Percentiles rank a stretch among this genome's conserved stretches.
Evolutionary conservation across 163 green algal genomes (phyloP).

Genomic region (Scenedesmus sp.): DNA sequence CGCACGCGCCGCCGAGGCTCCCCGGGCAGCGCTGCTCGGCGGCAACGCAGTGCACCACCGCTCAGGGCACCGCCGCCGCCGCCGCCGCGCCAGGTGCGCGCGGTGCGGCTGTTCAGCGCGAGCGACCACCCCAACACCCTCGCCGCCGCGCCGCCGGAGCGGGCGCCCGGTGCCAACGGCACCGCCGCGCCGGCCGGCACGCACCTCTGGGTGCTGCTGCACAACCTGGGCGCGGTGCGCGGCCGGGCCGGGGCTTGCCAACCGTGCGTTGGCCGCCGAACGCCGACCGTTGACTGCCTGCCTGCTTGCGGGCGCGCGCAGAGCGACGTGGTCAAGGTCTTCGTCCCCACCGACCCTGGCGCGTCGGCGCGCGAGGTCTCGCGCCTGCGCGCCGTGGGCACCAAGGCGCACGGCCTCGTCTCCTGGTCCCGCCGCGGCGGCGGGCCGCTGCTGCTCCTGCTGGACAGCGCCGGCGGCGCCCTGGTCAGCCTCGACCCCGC

Average conservation of each 20-base stretch:
- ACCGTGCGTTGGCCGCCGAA: not conserved
- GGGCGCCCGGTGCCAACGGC: not conserved
- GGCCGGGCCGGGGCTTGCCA: not conserved
- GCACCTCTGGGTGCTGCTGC: slow-evolving; percentile 73
- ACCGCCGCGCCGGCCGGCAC: slow-evolving; percentile 22
- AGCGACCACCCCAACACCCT: slow-evolving; percentile 77
- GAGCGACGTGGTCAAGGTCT: slow-evolving; percentile 49
- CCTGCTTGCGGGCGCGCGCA: slow-evolving; percentile 22
- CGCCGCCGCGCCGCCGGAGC: slow-evolving; percentile 35
- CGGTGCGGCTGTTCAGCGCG: slow-evolving; percentile 61
- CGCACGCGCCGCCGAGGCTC: no score
- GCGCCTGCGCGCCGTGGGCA: slow-evolving; percentile 23
- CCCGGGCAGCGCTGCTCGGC: no score
- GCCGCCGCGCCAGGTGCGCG: slow-evolving; percentile 50
- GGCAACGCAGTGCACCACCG: no score
- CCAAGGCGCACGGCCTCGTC: slow-evolving; percentile 44
- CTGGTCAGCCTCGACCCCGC: slow-evolving; percentile 26
- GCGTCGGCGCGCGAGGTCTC: slow-evolving; percentile 6
- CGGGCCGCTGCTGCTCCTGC: slow-evolving; percentile 8
- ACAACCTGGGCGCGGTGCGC: slow-evolving; percentile 72
- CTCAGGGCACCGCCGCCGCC: no score
- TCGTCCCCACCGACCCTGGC: slow-evolving; percentile 9
- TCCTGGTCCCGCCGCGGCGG: no score
- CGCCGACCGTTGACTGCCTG: not conserved
- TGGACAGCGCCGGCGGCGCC: slow-evolving; percentile 13